Conservation (phyloP, 2,329 filamentous ascomycete genomes). For the Myriosclerotinia duriaeana region DNA sequence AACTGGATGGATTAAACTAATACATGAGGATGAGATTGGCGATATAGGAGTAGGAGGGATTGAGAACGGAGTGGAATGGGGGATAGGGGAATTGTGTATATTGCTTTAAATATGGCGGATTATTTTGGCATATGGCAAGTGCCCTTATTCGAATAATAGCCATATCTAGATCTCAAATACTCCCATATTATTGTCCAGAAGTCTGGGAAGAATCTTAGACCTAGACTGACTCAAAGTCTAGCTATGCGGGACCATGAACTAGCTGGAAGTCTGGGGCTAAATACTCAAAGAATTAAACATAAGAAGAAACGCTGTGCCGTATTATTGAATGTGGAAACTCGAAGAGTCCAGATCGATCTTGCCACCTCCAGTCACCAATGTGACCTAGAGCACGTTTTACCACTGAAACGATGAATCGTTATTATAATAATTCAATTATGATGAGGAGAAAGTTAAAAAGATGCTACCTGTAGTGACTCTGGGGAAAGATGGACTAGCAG, state of each 20-base stretch:
- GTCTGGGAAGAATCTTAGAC: not conserved
- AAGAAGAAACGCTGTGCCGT: not conserved
- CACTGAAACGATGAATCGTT: no score
- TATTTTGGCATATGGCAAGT: not conserved
- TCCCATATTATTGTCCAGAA: not conserved
- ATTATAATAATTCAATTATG: not conserved
- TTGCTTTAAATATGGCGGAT: not conserved
- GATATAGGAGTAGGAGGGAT: not conserved
- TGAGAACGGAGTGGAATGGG: not conserved
- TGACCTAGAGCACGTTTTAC: not conserved
- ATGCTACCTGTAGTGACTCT: not conserved
- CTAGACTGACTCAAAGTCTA: not conserved
- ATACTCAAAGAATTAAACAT: not conserved
- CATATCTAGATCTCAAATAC: no score
- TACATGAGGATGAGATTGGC: not conserved
- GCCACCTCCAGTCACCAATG: not conserved
- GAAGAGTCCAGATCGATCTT: slow-evolving; percentile 16
- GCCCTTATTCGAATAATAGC: no score
- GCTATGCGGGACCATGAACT: not conserved
- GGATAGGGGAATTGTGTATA: no score
- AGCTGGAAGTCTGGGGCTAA: not conserved
- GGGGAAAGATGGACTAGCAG: not conserved
- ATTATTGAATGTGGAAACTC: not conserved
- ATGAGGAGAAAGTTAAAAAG: slow-evolving; percentile 9
- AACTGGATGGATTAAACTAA: not conserved